Percentiles rank a stretch among this genome's conserved stretches.
These are phyloP conservation scores for Trichophaea hybrida DNA, from an alignment of 2,329 filamentous ascomycete species.

Conservation along the genomic window DNA sequence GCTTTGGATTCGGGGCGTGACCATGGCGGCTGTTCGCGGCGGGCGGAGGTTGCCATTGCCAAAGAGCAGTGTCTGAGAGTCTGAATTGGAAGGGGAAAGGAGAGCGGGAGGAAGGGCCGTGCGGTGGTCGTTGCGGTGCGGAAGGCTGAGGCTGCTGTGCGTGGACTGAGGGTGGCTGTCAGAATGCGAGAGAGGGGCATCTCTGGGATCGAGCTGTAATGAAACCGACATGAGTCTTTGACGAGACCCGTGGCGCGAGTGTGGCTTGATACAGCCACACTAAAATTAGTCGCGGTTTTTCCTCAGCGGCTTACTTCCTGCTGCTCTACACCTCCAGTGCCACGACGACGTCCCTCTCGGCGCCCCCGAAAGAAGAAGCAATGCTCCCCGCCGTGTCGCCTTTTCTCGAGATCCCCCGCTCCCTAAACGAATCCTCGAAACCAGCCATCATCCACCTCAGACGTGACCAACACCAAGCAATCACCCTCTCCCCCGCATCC, in stretches of 20 bases:
- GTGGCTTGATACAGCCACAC: no score
- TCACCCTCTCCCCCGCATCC: conserved; percentile 43
- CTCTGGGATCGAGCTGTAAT: background rate
- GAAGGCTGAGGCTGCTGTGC: background rate
- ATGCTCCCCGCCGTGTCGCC: conserved; percentile 29
- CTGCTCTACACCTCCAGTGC: background rate
- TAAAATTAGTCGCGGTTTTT: no score
- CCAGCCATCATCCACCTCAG: conserved; percentile 80
- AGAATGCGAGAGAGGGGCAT: conserved; percentile 1
- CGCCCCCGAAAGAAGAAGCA: background rate
- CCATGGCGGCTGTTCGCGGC: conserved; percentile 20
- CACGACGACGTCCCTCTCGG: background rate
- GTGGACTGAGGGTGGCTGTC: background rate
- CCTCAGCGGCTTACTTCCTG: no score
- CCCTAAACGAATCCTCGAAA: conserved; percentile 45
- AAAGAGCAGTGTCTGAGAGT: background rate
- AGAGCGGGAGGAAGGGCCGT: background rate
- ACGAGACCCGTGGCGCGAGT: no score
- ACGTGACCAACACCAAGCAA: conserved; percentile 67
- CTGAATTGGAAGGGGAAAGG: background rate
- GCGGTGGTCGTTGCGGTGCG: background rate
- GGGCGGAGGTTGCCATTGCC: background rate
- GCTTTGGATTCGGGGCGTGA: conserved; percentile 3
- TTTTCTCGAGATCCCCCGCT: conserved; percentile 57
- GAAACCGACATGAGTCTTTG: no score